Conservation (phyloP, 352 stramenopile genomes). For the Phytophthora rubi region DNA sequence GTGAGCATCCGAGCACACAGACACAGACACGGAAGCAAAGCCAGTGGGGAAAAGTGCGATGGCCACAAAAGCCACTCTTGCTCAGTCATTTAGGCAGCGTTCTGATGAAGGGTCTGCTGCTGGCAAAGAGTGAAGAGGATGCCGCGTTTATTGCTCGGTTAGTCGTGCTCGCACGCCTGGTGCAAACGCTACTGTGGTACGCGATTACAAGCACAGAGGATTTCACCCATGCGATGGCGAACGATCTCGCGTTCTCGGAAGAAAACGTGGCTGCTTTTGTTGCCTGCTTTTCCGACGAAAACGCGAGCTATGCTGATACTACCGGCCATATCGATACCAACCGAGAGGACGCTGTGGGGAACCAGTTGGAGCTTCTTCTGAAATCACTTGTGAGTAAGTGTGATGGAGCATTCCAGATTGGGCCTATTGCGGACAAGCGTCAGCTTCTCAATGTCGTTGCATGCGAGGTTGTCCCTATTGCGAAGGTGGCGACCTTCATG, state of each 20-base stretch:
- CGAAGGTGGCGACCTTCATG: conserved; percentile 74
- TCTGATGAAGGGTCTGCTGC: conserved; percentile 71
- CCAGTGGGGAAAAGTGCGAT: conserved; percentile 83
- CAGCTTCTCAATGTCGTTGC: conserved; percentile 80
- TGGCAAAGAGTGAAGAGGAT: conserved; percentile 62
- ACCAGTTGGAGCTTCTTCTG: conserved; percentile 44
- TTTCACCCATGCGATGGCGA: conserved; percentile 67
- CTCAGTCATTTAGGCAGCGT: conserved; percentile 78
- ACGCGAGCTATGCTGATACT: conserved; percentile 6
- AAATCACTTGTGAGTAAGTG: conserved; percentile 36
- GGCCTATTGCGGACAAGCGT: conserved; percentile 39
- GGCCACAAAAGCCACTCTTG: conserved; percentile 77
- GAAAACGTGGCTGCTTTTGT: conserved; percentile 65
- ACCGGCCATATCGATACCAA: conserved; percentile 8
- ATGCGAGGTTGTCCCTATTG: conserved; percentile 74
- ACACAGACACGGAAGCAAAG: conserved; percentile 89
- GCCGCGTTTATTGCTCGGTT: conserved; percentile 68
- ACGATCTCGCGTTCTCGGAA: conserved; percentile 58
- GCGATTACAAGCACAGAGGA: conserved; percentile 62
- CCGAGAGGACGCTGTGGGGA: conserved; percentile 31
- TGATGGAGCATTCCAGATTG: conserved; percentile 37
- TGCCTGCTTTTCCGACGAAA: conserved; percentile 48
- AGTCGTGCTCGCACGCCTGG: conserved; percentile 69
- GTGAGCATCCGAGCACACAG: conserved; percentile 81
- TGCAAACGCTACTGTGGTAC: conserved; percentile 85